Conservation (phyloP, 2,329 filamentous ascomycete species). For the Purpureocillium lavendulum region DNA sequence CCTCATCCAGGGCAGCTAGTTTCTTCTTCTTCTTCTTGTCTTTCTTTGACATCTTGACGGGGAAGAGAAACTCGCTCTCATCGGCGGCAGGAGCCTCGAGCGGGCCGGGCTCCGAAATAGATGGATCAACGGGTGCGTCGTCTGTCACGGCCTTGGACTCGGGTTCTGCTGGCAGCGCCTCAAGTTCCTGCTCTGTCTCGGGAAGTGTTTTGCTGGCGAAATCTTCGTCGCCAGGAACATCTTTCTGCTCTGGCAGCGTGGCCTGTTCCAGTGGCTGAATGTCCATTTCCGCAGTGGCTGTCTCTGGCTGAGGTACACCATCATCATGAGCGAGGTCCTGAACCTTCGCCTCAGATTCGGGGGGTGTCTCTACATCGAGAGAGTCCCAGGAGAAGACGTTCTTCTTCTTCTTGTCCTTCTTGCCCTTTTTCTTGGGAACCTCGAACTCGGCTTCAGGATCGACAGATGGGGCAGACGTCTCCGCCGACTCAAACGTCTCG, state of each 20-base stretch:
- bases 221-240: no score
- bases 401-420: slow-evolving; percentile 13
- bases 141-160: no score
- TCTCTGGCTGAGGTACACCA: no score
- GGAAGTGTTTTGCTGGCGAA: no score
- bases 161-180: no score
- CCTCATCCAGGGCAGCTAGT: slow-evolving; percentile 10
- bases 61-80: slow-evolving; percentile 4
- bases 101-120: not conserved
- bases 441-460: slow-evolving; percentile 2
- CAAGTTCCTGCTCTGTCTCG: no score
- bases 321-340: no score
- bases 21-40: slow-evolving; percentile 26
- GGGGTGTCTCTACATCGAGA: not conserved
- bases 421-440: slow-evolving; percentile 5
- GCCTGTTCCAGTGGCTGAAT: no score
- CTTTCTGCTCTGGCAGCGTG: not conserved
- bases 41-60: slow-evolving; percentile 23
- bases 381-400: slow-evolving; percentile 6
- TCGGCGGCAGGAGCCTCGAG: not conserved
- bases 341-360: not conserved
- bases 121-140: not conserved
- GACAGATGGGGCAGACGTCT: not conserved
- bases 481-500: not conserved
- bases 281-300: no score